These are phyloP conservation scores for Mortierella sp. DNA, from an alignment of 371 early-diverging fungal species.

Conservation along the genomic window DNA sequence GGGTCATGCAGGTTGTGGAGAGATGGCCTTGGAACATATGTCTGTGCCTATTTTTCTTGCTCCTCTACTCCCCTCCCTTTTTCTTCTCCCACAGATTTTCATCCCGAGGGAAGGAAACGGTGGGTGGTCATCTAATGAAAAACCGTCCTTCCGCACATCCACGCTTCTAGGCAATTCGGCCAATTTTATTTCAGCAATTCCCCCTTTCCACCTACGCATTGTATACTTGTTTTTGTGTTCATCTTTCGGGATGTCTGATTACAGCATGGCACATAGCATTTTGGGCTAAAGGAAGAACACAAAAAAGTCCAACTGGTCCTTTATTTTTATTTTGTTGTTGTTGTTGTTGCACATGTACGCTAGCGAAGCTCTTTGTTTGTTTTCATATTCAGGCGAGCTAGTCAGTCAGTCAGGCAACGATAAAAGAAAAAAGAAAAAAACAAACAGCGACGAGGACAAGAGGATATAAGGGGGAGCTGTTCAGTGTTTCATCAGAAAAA, in stretches of 20 bases:
- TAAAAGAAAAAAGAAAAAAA: background rate
- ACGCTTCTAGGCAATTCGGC: background rate
- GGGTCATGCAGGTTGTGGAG: constrained; percentile 9
- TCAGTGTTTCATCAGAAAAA: background rate
- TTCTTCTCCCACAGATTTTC: background rate
- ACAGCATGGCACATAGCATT: constrained; percentile 1
- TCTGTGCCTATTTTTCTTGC: background rate
- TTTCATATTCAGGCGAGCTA: background rate
- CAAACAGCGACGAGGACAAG: background rate
- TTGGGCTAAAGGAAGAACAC: background rate
- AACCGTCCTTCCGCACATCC: background rate
- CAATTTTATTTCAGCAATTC: background rate
- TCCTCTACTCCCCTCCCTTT: background rate
- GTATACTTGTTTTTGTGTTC: background rate
- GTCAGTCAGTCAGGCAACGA: background rate
- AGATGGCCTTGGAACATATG: constrained; percentile 6
- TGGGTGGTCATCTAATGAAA: background rate
- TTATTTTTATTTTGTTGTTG: background rate
- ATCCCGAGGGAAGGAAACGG: background rate
- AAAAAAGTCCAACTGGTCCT: background rate
- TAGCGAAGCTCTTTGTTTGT: background rate
- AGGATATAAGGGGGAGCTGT: background rate
- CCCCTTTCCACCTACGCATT: background rate
- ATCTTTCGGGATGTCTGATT: background rate
- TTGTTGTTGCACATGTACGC: background rate